Conservation (phyloP, 2,329 filamentous ascomycete genomes). For the Trichoderma pleuroti region DNA sequence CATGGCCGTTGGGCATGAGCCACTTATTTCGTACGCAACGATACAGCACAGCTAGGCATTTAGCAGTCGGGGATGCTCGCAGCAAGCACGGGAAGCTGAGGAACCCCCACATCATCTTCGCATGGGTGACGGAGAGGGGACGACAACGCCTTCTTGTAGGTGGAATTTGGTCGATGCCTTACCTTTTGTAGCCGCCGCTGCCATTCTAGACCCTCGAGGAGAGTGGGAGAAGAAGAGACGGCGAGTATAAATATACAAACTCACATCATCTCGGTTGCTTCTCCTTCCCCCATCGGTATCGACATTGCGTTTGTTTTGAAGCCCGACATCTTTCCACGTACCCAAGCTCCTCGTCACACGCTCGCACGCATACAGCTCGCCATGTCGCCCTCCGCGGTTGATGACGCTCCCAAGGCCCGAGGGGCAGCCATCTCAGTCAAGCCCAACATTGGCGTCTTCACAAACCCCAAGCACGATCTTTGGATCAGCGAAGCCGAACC, state of each 20-base stretch:
- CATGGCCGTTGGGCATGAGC: slow-evolving; percentile 3
- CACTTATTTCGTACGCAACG: background rate
- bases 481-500: slow-evolving; percentile 82
- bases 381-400: slow-evolving; percentile 37
- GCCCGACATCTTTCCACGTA: background rate
- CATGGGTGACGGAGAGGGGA: slow-evolving; percentile 13
- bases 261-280: background rate
- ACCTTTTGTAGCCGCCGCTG: slow-evolving; percentile 6
- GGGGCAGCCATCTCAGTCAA: slow-evolving; percentile 42
- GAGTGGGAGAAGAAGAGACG: background rate
- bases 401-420: slow-evolving; percentile 28
- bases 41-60: background rate
- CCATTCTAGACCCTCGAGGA: background rate
- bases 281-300: background rate
- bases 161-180: slow-evolving; percentile 3
- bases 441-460: slow-evolving; percentile 93
- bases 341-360: background rate
- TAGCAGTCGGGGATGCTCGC: slow-evolving; percentile 5
- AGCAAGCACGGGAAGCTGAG: background rate
- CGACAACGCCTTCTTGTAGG: background rate
- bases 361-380: slow-evolving; percentile 10
- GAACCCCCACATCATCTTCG: background rate
- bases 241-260: background rate
- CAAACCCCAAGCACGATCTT: slow-evolving; percentile 86
- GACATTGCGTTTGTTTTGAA: background rate